Evolutionary conservation across 192 early-diverging fungal genomes (phyloP).

Genomic region (Backusella morwellensis): DNA sequence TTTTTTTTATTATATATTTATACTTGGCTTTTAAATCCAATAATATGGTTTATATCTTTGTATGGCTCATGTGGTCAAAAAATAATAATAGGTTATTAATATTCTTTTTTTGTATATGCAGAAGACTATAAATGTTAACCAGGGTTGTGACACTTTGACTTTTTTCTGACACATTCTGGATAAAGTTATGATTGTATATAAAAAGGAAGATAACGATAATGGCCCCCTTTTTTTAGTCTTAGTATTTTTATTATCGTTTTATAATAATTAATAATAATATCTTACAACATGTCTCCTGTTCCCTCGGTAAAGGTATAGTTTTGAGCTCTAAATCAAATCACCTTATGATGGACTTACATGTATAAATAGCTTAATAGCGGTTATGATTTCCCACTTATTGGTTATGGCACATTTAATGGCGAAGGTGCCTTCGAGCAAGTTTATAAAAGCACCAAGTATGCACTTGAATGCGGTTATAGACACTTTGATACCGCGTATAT

Average conservation of each 20-base stretch:
- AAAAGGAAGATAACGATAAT: neutral
- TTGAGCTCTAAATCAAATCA: neutral
- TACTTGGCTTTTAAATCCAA: neutral
- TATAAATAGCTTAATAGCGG: conserved; percentile 19
- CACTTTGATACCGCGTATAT: conserved; percentile 54
- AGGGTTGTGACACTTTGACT: too few relatives aligned
- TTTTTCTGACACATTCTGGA: neutral
- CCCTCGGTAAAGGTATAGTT: neutral
- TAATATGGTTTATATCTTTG: neutral
- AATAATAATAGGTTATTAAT: neutral
- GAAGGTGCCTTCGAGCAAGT: conserved; percentile 18
- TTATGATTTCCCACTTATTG: conserved; percentile 24
- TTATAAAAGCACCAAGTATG: conserved; percentile 22
- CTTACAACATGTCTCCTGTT: neutral
- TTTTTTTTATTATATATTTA: too few relatives aligned
- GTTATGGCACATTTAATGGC: conserved; percentile 22
- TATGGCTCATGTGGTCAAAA: neutral
- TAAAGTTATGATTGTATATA: neutral
- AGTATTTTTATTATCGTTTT: neutral
- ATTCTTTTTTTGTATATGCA: too few relatives aligned
- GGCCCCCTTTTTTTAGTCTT: too few relatives aligned
- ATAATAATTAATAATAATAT: neutral
- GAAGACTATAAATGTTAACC: too few relatives aligned
- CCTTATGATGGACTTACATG: neutral
- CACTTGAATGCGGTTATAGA: conserved; percentile 54